phyloP scores from a whole-genome alignment of 805 yeast genomes.

The Zygosaccharomyces rouxii region DNA sequence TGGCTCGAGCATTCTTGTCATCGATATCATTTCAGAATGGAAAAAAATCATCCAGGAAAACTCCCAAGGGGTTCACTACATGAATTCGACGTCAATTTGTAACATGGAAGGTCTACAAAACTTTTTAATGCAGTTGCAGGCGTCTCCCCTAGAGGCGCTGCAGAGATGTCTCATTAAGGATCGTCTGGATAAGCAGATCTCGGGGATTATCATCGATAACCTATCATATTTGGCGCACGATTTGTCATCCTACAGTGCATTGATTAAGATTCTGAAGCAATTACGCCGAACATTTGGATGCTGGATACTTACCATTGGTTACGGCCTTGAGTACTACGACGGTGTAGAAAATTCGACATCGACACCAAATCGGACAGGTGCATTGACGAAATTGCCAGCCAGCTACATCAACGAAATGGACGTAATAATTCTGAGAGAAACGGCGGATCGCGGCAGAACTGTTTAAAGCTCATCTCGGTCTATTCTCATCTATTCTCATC shows the following conservation, averaged over 20 bases:
- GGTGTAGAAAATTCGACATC: slow-evolving; percentile 25
- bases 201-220: slow-evolving; percentile 34
- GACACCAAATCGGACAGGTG: slow-evolving; percentile 9
- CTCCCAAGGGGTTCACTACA: slow-evolving; percentile 3
- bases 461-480: neutral
- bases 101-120: slow-evolving; percentile 21
- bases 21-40: slow-evolving; percentile 28
- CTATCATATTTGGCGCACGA: slow-evolving; percentile 27
- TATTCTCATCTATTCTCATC: neutral
- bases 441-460: slow-evolving; percentile 16
- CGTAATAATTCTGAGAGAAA: slow-evolving; percentile 23
- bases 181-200: slow-evolving; percentile 16
- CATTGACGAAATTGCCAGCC: slow-evolving; percentile 22
- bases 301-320: slow-evolving; percentile 27
- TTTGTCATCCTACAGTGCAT: slow-evolving; percentile 13
- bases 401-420: slow-evolving; percentile 28
- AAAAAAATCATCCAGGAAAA: slow-evolving; percentile 7
- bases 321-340: slow-evolving; percentile 27
- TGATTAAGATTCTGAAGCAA: slow-evolving; percentile 18
- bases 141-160: slow-evolving; percentile 24
- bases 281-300: slow-evolving; percentile 28
- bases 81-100: slow-evolving; percentile 23
- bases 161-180: slow-evolving; percentile 18
- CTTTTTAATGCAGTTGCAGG: slow-evolving; percentile 23
- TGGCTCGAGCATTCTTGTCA: slow-evolving; percentile 14